phyloP scores from a whole-genome alignment of 768 basidiomycete genomes.

The Suillus tomentosus region DNA sequence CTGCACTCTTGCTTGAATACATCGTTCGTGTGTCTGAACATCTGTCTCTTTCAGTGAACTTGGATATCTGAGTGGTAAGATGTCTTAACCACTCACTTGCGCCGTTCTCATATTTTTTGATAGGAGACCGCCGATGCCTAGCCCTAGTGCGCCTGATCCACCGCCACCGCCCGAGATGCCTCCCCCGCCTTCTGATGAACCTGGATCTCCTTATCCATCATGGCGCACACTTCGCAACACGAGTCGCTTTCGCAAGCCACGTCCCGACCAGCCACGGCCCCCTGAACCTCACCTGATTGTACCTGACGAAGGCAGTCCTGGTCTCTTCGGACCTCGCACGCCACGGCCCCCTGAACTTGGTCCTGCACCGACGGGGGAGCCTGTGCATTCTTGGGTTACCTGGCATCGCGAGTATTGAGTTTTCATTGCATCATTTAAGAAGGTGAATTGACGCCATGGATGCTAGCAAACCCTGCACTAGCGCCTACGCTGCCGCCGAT shows the following conservation, averaged over 20 bases:
- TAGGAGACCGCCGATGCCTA: conserved; percentile 48
- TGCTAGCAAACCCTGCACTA: conserved; percentile 56
- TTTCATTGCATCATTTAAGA: conserved; percentile 9
- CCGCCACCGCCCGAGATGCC: conserved; percentile 46
- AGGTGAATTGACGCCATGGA: conserved; percentile 8
- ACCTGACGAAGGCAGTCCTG: conserved; percentile 50
- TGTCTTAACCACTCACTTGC: conserved; percentile 5
- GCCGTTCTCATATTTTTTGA: conserved; percentile 8
- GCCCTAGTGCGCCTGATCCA: conserved; percentile 41
- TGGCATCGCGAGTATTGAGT: conserved; percentile 62
- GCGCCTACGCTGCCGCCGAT: conserved; percentile 61
- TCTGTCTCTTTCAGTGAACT: conserved; percentile 56
- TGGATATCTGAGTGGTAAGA: conserved; percentile 70
- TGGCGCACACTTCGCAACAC: conserved; percentile 55
- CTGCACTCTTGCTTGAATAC: not conserved
- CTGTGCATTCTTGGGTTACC: conserved; percentile 56
- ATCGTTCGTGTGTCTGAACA: not conserved
- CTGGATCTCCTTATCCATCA: conserved; percentile 50
- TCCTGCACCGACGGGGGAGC: conserved; percentile 42
- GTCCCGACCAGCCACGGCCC: conserved; percentile 24
- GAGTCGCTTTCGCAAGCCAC: conserved; percentile 47
- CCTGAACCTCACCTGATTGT: no score
- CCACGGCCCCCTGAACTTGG: conserved; percentile 43
- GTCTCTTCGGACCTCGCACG: conserved; percentile 80
- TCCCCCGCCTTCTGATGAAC: conserved; percentile 45